These are phyloP conservation scores for Neurospora terricola DNA, from an alignment of 495 filamentous ascomycete species.

Conservation along the genomic window DNA sequence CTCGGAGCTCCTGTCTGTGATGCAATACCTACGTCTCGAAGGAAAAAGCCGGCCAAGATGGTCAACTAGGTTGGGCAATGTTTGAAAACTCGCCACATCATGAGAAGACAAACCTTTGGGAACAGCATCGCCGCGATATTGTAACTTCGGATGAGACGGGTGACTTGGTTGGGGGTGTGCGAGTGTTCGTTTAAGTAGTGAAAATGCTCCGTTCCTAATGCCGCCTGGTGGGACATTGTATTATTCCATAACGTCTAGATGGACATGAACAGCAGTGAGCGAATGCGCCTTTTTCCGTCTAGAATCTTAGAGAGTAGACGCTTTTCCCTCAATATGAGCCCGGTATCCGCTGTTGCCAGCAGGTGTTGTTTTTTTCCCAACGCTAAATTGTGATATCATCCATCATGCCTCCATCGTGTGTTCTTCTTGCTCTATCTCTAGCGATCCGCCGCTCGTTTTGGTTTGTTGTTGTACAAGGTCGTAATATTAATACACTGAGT, in stretches of 20 bases:
- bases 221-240: not conserved
- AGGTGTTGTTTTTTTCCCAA: not conserved
- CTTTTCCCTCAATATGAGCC: not conserved
- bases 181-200: not conserved
- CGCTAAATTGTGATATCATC: not conserved
- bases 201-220: not conserved
- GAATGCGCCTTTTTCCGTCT: not conserved
- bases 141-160: not conserved
- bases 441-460: not conserved
- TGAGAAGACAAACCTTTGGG: not conserved
- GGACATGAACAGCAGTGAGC: not conserved
- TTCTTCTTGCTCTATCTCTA: not conserved
- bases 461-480: not conserved
- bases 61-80: not conserved
- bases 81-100: not conserved
- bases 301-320: not conserved
- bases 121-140: not conserved
- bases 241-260: not conserved
- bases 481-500: not conserved
- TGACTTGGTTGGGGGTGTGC: not conserved
- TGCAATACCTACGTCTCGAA: not conserved
- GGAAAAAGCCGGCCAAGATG: not conserved
- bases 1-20: not conserved
- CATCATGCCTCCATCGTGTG: not conserved
- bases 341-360: not conserved